Conservation (phyloP, 495 filamentous ascomycete species). For the Hypoxylon crocopeplum region DNA sequence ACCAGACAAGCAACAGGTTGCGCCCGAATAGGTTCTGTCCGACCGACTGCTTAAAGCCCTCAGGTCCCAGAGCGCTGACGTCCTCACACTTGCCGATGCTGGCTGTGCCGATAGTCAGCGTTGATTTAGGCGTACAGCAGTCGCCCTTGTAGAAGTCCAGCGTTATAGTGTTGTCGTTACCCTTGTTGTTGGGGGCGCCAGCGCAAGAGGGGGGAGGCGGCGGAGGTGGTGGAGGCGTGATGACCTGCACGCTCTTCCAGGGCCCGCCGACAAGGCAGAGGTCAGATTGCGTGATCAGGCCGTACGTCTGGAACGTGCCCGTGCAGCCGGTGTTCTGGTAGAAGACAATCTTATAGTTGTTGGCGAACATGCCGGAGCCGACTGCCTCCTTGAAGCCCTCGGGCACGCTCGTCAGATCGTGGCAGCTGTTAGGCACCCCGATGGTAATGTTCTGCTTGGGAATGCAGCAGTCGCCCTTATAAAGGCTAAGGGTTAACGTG, state of each 20-base stretch:
- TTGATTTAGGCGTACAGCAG: constrained; percentile 3
- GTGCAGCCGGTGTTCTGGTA: background rate
- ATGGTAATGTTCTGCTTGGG: constrained; percentile 3
- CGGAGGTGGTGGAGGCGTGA: background rate
- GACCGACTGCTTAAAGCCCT: too few species aligned
- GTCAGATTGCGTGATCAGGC: background rate
- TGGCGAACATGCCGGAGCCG: constrained; percentile 3
- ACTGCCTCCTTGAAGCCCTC: constrained; percentile 2
- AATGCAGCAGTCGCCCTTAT: constrained; percentile 2
- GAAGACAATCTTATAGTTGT: background rate
- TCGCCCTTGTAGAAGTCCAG: background rate
- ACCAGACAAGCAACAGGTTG: too few species aligned
- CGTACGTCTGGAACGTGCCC: background rate
- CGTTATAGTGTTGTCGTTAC: background rate
- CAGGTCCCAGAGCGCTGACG: too few species aligned
- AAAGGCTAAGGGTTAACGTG: background rate
- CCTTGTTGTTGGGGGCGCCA: background rate
- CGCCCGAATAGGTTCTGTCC: too few species aligned
- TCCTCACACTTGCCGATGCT: background rate
- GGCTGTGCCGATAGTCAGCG: constrained; percentile 1
- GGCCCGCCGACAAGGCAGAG: background rate
- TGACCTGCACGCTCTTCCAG: constrained; percentile 4
- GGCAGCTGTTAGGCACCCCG: background rate
- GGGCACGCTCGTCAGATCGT: constrained; percentile 1
- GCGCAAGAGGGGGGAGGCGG: constrained; percentile 1